Percentiles rank a stretch among this genome's conserved stretches.
Conservation (phyloP, 495 filamentous ascomycete species). For the Tuber calosporum region DNA sequence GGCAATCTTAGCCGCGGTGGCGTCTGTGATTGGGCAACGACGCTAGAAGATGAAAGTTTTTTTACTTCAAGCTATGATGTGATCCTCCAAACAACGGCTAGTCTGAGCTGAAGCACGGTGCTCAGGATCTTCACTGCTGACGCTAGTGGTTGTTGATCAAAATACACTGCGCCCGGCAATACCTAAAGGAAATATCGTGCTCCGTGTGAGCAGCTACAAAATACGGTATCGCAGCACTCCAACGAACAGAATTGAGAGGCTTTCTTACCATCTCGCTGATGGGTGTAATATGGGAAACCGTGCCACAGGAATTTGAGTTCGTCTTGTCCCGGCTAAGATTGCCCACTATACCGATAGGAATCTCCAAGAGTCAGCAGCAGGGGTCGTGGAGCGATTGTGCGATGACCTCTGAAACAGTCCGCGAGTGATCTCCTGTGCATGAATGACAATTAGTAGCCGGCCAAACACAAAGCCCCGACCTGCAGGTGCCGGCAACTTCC, state of each 20-base stretch:
- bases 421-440: not conserved
- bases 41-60: not conserved
- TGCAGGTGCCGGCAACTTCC: not conserved
- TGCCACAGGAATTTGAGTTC: not conserved
- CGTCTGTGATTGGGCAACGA: not conserved
- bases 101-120: not conserved
- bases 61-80: not conserved
- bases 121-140: not conserved
- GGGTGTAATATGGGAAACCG: not conserved
- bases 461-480: not conserved
- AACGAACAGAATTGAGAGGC: not conserved
- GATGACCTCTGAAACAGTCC: not conserved
- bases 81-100: not conserved
- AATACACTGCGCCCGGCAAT: not conserved
- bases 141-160: not conserved
- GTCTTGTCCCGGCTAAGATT: not conserved
- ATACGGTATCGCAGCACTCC: not conserved
- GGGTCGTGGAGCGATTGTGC: not conserved
- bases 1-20: not conserved
- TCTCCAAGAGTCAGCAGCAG: not conserved
- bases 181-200: not conserved
- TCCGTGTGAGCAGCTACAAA: not conserved
- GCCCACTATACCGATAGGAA: not conserved
- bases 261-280: not conserved
- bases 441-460: not conserved